These are phyloP conservation scores for Daedaleopsis nitida DNA, from an alignment of 768 basidiomycete species.

Conservation along the genomic window DNA sequence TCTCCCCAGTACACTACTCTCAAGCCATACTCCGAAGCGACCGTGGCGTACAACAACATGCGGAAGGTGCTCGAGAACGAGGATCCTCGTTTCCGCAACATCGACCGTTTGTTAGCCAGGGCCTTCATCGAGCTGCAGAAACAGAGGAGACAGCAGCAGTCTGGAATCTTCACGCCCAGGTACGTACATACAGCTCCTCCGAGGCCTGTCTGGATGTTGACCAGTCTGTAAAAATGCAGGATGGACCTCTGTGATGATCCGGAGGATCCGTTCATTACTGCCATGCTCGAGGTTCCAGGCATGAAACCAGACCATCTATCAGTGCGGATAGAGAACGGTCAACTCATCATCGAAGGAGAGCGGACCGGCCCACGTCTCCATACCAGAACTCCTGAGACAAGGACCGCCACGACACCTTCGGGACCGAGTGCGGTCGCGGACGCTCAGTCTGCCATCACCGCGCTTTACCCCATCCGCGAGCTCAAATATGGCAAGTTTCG, in stretches of 20 bases:
- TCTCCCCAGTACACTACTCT: slow-evolving; percentile 11
- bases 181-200: neutral
- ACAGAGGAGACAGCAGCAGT: slow-evolving; percentile 4
- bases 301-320: slow-evolving; percentile 37
- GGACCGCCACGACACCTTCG: neutral
- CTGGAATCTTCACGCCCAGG: slow-evolving; percentile 15
- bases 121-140: slow-evolving; percentile 12
- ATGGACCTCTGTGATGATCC: slow-evolving; percentile 44
- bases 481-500: slow-evolving; percentile 43
- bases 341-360: slow-evolving; percentile 39
- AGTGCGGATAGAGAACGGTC: slow-evolving; percentile 35
- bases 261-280: slow-evolving; percentile 33
- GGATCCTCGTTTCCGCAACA: slow-evolving; percentile 11
- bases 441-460: slow-evolving; percentile 1
- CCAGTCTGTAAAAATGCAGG: slow-evolving; percentile 22
- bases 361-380: slow-evolving; percentile 27
- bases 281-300: slow-evolving; percentile 43
- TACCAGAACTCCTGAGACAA: neutral
- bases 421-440: slow-evolving; percentile 5
- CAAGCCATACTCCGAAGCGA: neutral
- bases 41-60: slow-evolving; percentile 1
- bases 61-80: slow-evolving; percentile 13
- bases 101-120: slow-evolving; percentile 21
- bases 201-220: neutral
- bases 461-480: slow-evolving; percentile 36